These are phyloP conservation scores for Lactifluus volemus DNA, from an alignment of 768 basidiomycete genomes.

Conservation along the genomic window DNA sequence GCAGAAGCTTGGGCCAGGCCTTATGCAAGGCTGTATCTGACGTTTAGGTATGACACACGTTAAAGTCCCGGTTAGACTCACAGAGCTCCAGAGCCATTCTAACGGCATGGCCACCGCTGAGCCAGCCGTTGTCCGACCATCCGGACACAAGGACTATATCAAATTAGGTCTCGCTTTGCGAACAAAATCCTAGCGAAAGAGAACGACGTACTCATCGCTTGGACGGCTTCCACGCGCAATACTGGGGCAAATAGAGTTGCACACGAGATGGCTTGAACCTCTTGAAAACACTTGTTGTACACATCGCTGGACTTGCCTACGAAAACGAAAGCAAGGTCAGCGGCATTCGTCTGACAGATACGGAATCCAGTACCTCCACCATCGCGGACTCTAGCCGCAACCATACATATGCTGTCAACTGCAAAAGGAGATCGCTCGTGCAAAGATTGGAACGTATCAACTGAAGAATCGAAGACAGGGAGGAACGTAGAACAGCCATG, in stretches of 20 bases:
- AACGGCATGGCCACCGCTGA: constrained; percentile 93
- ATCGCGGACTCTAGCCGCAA: constrained; percentile 83
- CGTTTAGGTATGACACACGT: neutral
- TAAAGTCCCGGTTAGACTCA: constrained; percentile 29
- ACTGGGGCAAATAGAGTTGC: constrained; percentile 86
- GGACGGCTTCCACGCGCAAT: constrained; percentile 76
- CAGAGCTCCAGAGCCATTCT: constrained; percentile 94
- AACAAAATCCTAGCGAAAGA: neutral
- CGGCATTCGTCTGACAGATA: neutral
- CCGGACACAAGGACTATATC: constrained; percentile 75
- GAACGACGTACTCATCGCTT: constrained; percentile 74
- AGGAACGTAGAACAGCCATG: constrained; percentile 88
- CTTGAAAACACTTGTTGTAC: constrained; percentile 65
- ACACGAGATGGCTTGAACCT: constrained; percentile 78
- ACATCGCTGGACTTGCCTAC: constrained; percentile 70
- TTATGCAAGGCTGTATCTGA: constrained; percentile 65
- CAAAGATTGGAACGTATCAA: constrained; percentile 82
- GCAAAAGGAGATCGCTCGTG: constrained; percentile 90
- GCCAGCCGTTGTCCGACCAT: constrained; percentile 95
- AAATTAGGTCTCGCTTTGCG: neutral
- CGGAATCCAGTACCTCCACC: constrained; percentile 57
- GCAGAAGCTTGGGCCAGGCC: constrained; percentile 77
- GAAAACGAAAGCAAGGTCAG: constrained; percentile 6
- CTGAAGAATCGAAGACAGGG: constrained; percentile 73
- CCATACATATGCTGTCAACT: constrained; percentile 89